phyloP scores from a whole-genome alignment of 1,284 basidiomycete species.

The Leucocoprinus gongylophorus region DNA sequence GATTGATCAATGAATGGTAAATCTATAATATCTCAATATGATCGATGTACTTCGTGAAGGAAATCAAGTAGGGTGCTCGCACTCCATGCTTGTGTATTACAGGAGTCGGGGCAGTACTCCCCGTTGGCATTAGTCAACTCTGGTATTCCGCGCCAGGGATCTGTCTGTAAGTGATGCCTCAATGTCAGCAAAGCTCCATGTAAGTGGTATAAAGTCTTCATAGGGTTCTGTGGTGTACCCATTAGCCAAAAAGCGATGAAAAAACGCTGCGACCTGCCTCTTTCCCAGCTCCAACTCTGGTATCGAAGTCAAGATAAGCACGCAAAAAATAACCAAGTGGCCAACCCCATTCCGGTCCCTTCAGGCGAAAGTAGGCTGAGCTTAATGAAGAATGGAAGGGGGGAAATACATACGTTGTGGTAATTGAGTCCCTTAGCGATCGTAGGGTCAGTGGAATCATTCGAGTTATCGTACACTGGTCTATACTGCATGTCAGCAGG shows the following conservation, averaged over 20 bases:
- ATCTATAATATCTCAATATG: conserved; percentile 7
- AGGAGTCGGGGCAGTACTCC: conserved; percentile 77
- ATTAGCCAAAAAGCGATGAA: conserved; percentile 7
- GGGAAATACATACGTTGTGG: conserved; percentile 48
- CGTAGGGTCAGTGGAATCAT: conserved; percentile 75
- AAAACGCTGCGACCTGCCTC: conserved; percentile 40
- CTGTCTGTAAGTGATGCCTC: conserved; percentile 66
- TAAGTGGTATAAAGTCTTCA: conserved; percentile 72
- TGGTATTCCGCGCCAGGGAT: conserved; percentile 87
- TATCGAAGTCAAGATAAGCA: conserved; percentile 86
- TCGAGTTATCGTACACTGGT: conserved; percentile 86
- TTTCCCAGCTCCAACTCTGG: conserved; percentile 50
- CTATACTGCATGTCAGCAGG: conserved; percentile 80
- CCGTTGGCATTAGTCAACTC: conserved; percentile 88
- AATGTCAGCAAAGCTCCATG: conserved; percentile 65
- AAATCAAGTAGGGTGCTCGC: conserved; percentile 85
- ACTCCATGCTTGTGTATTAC: conserved; percentile 90
- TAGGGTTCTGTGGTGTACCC: conserved; percentile 44
- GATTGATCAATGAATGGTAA: not conserved
- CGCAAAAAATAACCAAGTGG: conserved; percentile 93
- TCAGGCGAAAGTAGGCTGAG: not conserved
- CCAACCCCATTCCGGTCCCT: conserved; percentile 92
- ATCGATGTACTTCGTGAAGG: conserved; percentile 62
- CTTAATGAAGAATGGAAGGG: not conserved
- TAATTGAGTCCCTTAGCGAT: conserved; percentile 91